phyloP scores from a whole-genome alignment of 2,329 filamentous ascomycete genomes.

The Cladobotryum protrusum region DNA sequence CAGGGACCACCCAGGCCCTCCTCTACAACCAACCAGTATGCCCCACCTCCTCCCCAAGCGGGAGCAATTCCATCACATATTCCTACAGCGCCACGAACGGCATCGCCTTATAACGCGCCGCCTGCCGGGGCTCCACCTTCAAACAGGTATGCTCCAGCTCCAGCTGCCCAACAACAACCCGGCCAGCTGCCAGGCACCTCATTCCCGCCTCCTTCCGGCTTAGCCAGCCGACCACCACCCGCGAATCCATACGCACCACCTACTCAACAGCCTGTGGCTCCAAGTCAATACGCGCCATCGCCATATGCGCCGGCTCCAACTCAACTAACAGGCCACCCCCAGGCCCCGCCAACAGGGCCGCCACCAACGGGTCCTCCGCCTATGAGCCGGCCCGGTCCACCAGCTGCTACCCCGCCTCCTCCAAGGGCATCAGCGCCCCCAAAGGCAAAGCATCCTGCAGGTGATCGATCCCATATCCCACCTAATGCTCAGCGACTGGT shows the following conservation, averaged over 20 bases:
- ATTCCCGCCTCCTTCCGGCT: slow-evolving; percentile 35
- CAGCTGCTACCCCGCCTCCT: slow-evolving; percentile 35
- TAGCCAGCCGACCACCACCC: slow-evolving; percentile 40
- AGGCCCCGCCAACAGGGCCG: slow-evolving; percentile 30
- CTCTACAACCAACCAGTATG: slow-evolving; percentile 50
- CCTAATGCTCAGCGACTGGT: slow-evolving; percentile 68
- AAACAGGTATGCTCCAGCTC: slow-evolving; percentile 69
- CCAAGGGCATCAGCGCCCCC: slow-evolving; percentile 41
- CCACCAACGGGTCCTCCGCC: slow-evolving; percentile 31
- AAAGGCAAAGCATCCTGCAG: slow-evolving; percentile 66
- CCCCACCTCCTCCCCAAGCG: slow-evolving; percentile 50
- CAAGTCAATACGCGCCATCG: slow-evolving; percentile 28
- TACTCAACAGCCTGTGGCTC: slow-evolving; percentile 38
- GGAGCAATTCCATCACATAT: slow-evolving; percentile 57
- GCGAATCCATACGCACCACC: slow-evolving; percentile 38
- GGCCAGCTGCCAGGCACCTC: slow-evolving; percentile 36
- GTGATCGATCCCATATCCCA: slow-evolving; percentile 87
- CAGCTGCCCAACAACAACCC: slow-evolving; percentile 47
- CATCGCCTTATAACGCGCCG: slow-evolving; percentile 82
- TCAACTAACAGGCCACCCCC: slow-evolving; percentile 30
- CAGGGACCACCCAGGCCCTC: slow-evolving; percentile 53
- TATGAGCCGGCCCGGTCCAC: slow-evolving; percentile 25
- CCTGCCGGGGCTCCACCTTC: slow-evolving; percentile 62
- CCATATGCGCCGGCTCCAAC: slow-evolving; percentile 37
- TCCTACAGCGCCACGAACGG: slow-evolving; percentile 60